Evolutionary conservation across 2,329 filamentous ascomycete genomes (phyloP).

Genomic region (Monosporascus sp.): DNA sequence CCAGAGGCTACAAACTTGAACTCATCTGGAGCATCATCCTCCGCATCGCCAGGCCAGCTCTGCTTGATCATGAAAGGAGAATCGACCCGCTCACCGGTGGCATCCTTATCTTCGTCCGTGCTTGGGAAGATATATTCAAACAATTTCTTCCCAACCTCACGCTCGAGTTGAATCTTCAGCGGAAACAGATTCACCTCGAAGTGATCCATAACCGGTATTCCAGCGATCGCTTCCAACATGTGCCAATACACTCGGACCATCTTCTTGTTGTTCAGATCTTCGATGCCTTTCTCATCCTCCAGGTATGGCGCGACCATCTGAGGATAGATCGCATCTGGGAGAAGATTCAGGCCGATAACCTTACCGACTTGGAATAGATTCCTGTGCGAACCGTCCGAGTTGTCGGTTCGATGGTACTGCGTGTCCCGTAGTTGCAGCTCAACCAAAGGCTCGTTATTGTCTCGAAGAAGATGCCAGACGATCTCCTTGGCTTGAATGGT

Average conservation of each 20-base stretch:
- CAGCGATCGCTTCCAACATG: conserved; percentile 96
- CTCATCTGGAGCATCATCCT: conserved; percentile 41
- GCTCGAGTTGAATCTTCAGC: conserved; percentile 88
- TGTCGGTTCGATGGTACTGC: conserved; percentile 91
- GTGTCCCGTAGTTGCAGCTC: conserved; percentile 91
- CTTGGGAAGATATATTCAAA: conserved; percentile 98
- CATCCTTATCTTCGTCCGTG: conserved; percentile 51
- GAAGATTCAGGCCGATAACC: conserved; percentile 81
- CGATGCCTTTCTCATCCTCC: conserved; percentile 55
- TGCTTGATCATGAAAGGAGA: conserved; percentile 55
- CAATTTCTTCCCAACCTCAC: conserved; percentile 83
- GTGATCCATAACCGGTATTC: conserved; percentile 93
- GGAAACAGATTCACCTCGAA: conserved; percentile 94
- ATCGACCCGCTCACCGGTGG: conserved; percentile 40
- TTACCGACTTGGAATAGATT: conserved; percentile 86
- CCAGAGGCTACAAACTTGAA: conserved; percentile 33
- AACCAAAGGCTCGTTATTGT: conserved; percentile 79
- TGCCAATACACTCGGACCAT: conserved; percentile 97
- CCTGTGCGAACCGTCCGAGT: conserved; percentile 92
- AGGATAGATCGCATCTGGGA: conserved; percentile 87
- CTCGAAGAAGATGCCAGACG: conserved; percentile 92
- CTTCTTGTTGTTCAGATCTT: conserved; percentile 59
- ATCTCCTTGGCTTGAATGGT: conserved; percentile 93
- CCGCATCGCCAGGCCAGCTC: conserved; percentile 38
- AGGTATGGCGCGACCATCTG: conserved; percentile 91